phyloP scores from a whole-genome alignment of 2,329 filamentous ascomycete genomes.

The Apiospora koreana region DNA sequence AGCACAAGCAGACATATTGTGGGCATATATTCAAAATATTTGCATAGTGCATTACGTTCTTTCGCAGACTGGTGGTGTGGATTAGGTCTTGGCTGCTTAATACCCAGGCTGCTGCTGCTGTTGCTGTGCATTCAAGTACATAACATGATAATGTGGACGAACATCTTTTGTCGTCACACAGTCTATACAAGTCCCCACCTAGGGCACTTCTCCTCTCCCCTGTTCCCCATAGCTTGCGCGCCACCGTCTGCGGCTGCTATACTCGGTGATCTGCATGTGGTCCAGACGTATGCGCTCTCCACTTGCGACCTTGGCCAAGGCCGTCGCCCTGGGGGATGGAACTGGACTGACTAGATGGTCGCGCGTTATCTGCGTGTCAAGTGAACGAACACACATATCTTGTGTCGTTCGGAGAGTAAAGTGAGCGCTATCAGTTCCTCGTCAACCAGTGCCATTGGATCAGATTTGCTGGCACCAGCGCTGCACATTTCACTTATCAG shows the following conservation, averaged over 20 bases:
- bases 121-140: neutral
- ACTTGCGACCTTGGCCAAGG: neutral
- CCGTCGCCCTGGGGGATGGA: neutral
- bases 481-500: neutral
- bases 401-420: neutral
- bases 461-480: neutral
- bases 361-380: neutral
- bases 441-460: neutral
- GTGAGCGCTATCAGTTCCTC: neutral
- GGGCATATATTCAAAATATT: neutral
- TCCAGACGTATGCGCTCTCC: neutral
- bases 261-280: neutral
- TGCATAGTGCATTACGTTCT: neutral
- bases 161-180: neutral
- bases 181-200: neutral
- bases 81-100: neutral
- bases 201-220: neutral
- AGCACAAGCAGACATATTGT: neutral
- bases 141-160: neutral
- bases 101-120: neutral
- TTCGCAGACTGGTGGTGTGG: neutral
- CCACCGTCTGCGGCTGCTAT: neutral
- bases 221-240: neutral
- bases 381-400: neutral
- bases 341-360: neutral